Conservation (phyloP, 2,329 filamentous ascomycete genomes). For the Talaromyces sp. region DNA sequence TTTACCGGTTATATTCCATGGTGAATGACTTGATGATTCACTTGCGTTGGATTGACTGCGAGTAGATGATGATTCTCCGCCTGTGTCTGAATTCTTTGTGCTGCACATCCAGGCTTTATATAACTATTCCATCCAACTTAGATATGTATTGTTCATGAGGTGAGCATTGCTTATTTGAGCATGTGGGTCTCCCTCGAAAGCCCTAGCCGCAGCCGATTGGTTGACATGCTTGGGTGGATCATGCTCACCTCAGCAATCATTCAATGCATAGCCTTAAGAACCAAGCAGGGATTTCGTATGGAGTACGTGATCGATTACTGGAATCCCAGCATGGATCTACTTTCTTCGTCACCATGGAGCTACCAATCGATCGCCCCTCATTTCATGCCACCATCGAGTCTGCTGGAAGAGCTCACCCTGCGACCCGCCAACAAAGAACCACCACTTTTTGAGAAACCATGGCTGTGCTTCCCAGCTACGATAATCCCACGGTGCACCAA, state of each 20-base stretch:
- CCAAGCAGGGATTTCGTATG: neutral
- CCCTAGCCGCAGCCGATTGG: neutral
- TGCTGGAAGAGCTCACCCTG: slow-evolving; percentile 11
- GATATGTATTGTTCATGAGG: neutral
- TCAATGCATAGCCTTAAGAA: neutral
- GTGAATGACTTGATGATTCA: neutral
- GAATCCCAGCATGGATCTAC: neutral
- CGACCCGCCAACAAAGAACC: slow-evolving; percentile 23
- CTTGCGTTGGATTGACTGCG: neutral
- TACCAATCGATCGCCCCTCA: slow-evolving; percentile 10
- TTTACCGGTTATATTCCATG: neutral
- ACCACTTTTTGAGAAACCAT: slow-evolving; percentile 41
- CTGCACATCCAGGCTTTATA: neutral
- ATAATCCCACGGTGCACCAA: slow-evolving; percentile 38
- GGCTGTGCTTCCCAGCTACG: slow-evolving; percentile 40
- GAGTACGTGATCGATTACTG: neutral
- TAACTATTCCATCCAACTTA: neutral
- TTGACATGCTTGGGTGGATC: neutral
- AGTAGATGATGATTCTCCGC: neutral
- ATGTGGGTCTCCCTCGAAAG: neutral
- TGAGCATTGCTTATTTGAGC: slow-evolving; percentile 7
- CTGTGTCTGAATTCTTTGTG: neutral
- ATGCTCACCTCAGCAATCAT: neutral
- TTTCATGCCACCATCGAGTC: slow-evolving; percentile 8
- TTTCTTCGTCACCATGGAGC: neutral